Evolutionary conservation across 768 basidiomycete species (phyloP), one percentile per base, ranked within the genome.

Genomic region (Pleurotus salmoneostramineus): DNA sequence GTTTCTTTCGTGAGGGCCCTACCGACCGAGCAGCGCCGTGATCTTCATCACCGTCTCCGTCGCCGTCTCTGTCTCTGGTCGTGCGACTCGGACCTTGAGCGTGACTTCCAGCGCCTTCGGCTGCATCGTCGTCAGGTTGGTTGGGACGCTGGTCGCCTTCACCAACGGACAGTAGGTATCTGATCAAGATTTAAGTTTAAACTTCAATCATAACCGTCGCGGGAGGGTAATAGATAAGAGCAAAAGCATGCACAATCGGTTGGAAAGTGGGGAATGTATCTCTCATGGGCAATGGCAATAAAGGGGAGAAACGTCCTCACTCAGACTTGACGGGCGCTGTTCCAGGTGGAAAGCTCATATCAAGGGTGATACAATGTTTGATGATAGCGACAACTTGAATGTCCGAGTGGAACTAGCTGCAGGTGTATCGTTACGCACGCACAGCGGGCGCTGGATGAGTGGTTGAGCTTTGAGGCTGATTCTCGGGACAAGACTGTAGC

Each of bases 41-140:
- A 5, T 64, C 60, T 12, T 63, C 68, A 8, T 59, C 21, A 27
- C 21, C 21, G 21, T 67, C 59, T 63, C 62, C 7, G 65, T 63
- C 27, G 61, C 21, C 21, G 21, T 27, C 21, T 27, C 21, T 27
- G 21, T 27, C 21, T 27, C 21, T 27, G 21, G 21, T 27, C 21
- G 21, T 27, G 21, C 21, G 21, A 27, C 21, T 27, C 21, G 21
- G 58, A 46, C 66, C 68, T 6, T 65, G 70, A 60, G 54, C 65
- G 56, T 66, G 71, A 64, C 73, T 76, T 0, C 78, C 81, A 11
- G 74, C 71, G 21, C 83, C 87, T 62, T 91, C 89, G 1, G 88
- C 88, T 12, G 81, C 79, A 62, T 83, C 83, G 61, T 86, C 85
- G 60, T 85, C 82, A 40, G 52, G 52, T 32, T 36, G 36, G n/a